Percentiles rank a stretch among this genome's conserved stretches.
phyloP scores from a whole-genome alignment of 192 early-diverging fungal species.

The Martensiomyces pterosporus region DNA sequence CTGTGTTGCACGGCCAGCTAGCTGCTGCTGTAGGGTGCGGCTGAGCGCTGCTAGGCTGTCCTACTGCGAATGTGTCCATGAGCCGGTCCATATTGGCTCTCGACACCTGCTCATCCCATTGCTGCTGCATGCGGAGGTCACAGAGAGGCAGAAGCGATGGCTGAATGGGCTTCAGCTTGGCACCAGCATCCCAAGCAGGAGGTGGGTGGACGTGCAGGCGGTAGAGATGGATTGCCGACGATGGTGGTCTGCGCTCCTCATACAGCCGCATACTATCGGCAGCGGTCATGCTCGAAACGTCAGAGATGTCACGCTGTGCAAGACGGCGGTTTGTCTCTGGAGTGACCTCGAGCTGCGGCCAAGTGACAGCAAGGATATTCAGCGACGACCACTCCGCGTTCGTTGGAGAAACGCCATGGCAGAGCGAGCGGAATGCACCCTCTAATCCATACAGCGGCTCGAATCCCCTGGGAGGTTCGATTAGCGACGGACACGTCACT shows the following conservation, averaged over 20 bases:
- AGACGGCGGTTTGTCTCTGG: constrained; percentile 23
- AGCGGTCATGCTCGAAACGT: constrained; percentile 33
- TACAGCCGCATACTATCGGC: constrained; percentile 26
- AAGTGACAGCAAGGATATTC: constrained; percentile 44
- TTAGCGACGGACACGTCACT: constrained; percentile 24
- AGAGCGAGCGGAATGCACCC: constrained; percentile 38
- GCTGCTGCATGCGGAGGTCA: constrained; percentile 44
- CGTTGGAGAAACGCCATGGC: constrained; percentile 35
- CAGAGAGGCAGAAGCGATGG: constrained; percentile 49
- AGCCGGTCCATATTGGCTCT: constrained; percentile 30
- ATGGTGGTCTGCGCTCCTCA: constrained; percentile 33
- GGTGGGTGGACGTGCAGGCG: constrained; percentile 44
- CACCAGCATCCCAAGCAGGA: constrained; percentile 25
- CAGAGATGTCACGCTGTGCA: constrained; percentile 39
- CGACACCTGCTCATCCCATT: constrained; percentile 39
- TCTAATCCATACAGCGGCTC: constrained; percentile 30
- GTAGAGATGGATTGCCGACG: constrained; percentile 41
- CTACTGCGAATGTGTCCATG: constrained; percentile 13
- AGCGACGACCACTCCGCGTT: constrained; percentile 50
- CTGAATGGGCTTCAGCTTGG: constrained; percentile 19
- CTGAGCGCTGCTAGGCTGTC: constrained; percentile 3
- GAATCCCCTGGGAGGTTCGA: constrained; percentile 23
- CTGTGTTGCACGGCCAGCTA: constrained; percentile 14
- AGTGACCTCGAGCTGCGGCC: constrained; percentile 41
- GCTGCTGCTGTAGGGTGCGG: neutral